phyloP scores from a whole-genome alignment of 1,284 basidiomycete genomes.

The Tetrapyrgos nigripes region DNA sequence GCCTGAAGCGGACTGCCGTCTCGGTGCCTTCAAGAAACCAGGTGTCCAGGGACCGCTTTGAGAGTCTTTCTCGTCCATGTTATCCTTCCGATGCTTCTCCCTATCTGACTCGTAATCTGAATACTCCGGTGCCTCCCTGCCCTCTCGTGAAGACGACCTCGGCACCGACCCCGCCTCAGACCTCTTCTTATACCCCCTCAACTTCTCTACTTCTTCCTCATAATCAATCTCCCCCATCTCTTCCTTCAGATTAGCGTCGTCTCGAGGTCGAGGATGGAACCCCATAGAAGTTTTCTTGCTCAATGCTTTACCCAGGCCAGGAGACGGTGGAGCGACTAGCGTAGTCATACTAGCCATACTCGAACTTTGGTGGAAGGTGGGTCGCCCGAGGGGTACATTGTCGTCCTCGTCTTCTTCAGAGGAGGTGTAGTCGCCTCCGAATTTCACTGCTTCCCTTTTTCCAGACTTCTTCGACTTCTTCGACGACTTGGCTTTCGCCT shows the following conservation, averaged over 20 bases:
- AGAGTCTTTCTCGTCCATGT: background rate
- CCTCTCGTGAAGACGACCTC: too few relatives aligned
- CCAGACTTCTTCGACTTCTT: too few relatives aligned
- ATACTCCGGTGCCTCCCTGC: constrained; percentile 38
- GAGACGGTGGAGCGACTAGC: constrained; percentile 20
- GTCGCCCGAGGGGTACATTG: background rate
- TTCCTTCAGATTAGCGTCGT: too few relatives aligned
- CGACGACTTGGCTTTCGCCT: too few relatives aligned
- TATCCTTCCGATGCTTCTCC: background rate
- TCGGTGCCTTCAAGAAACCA: background rate
- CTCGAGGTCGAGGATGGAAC: too few relatives aligned
- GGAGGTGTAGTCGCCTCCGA: too few relatives aligned
- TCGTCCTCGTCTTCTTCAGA: background rate
- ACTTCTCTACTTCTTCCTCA: constrained; percentile 25
- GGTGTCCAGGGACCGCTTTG: constrained; percentile 4
- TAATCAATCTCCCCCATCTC: constrained; percentile 23
- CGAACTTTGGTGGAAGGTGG: background rate
- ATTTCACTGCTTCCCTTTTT: too few relatives aligned
- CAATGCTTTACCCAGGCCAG: constrained; percentile 16
- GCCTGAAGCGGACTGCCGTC: constrained; percentile 9
- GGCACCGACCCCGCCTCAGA: too few relatives aligned
- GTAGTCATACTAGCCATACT: background rate
- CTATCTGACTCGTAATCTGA: constrained; percentile 39
- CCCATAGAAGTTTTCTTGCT: constrained; percentile 13
- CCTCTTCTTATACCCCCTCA: background rate